Conservation (phyloP, 192 early-diverging fungal species). For the Podochytrium sp. region DNA sequence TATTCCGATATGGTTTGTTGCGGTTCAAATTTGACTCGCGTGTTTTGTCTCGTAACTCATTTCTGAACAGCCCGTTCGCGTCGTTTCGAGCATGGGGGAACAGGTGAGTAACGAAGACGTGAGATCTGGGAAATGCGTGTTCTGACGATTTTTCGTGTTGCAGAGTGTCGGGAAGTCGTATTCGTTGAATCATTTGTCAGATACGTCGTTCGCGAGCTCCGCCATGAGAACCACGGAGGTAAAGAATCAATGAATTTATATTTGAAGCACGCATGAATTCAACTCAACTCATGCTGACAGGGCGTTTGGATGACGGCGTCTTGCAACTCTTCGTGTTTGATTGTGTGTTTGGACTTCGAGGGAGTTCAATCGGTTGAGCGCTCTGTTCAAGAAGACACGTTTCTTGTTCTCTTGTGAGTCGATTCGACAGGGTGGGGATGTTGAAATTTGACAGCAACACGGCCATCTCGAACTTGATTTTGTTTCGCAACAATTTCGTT, state of each 20-base stretch:
- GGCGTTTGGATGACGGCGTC: conserved; percentile 21
- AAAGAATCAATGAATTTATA: neutral
- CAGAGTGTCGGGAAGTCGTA: conserved; percentile 16
- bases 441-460: neutral
- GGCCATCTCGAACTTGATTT: conserved; percentile 1
- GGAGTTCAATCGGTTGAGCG: conserved; percentile 24
- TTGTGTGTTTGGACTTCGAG: conserved; percentile 21
- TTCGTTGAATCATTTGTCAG: conserved; percentile 18
- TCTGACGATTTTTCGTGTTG: no score
- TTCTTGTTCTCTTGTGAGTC: conserved; percentile 4
- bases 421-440: no score
- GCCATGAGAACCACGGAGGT: conserved; percentile 25
- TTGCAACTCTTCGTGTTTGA: neutral
- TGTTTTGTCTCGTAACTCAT: neutral
- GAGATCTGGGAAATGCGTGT: no score
- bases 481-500: neutral
- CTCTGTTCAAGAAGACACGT: conserved; percentile 22
- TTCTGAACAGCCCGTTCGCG: neutral
- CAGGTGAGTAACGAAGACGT: no score
- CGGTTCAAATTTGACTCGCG: neutral
- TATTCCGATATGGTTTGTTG: neutral
- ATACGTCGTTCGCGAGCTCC: conserved; percentile 7
- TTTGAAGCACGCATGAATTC: neutral
- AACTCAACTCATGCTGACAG: neutral
- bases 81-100: conserved; percentile 23